Evolutionary conservation across 169 alveolate genomes (phyloP).

Genomic region (Toxoplasma gondii): DNA sequence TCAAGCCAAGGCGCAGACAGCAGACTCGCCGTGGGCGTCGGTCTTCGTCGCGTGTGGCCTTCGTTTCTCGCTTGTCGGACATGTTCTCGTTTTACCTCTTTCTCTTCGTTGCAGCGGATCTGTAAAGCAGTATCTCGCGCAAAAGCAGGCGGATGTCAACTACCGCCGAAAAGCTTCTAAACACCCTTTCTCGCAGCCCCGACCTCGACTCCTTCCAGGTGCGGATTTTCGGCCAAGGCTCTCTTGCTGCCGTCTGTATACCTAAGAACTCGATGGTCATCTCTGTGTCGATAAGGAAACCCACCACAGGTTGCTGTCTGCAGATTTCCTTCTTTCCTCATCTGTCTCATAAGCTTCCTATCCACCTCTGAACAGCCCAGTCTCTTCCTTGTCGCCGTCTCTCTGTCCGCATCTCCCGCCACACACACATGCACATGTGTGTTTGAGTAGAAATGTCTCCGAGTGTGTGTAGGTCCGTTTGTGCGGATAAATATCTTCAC

Average conservation of each 20-base stretch:
- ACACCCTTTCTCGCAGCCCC: slow-evolving; percentile 44
- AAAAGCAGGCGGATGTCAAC: slow-evolving; percentile 33
- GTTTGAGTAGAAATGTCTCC: not conserved
- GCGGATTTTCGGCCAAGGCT: not conserved
- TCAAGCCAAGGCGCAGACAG: too few species aligned
- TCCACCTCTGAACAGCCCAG: too few species aligned
- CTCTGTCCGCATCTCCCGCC: too few species aligned
- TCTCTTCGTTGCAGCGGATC: not conserved
- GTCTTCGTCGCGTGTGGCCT: not conserved
- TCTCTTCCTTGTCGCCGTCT: too few species aligned
- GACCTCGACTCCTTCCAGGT: slow-evolving; percentile 51
- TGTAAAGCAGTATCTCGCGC: slow-evolving; percentile 55
- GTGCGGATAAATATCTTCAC: too few species aligned
- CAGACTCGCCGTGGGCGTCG: not conserved
- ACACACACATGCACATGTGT: not conserved
- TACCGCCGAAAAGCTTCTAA: slow-evolving; percentile 3
- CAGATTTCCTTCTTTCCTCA: too few species aligned
- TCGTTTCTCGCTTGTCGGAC: not conserved
- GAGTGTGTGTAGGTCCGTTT: not conserved
- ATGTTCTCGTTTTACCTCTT: not conserved
- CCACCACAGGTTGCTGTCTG: too few species aligned
- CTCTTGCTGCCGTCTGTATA: too few species aligned
- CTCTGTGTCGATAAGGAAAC: too few species aligned
- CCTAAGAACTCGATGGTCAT: too few species aligned
- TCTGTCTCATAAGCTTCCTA: too few species aligned